These are phyloP conservation scores for Globisporangium nodosum DNA, from an alignment of 352 stramenopile genomes.

Conservation along the genomic window DNA sequence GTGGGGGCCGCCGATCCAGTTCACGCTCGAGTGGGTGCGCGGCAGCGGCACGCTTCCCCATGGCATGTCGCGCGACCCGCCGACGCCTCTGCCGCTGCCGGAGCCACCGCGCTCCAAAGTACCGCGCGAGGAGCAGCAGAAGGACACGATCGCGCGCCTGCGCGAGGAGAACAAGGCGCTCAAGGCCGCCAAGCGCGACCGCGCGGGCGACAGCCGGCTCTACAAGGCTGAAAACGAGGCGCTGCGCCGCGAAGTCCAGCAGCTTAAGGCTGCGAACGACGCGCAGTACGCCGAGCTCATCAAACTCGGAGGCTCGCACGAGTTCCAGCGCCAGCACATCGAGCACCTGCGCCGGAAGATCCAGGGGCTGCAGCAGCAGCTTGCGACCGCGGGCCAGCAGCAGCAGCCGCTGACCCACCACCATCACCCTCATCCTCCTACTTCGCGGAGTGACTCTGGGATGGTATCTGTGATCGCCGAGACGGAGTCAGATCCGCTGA, in stretches of 20 bases:
- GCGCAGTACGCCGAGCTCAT: conserved; percentile 11
- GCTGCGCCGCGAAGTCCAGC: conserved; percentile 6
- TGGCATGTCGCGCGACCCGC: conserved; percentile 3
- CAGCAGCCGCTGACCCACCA: background rate
- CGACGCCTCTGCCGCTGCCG: background rate
- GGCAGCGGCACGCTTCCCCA: conserved; percentile 1
- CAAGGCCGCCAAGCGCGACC: conserved; percentile 4
- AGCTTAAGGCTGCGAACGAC: conserved; percentile 5
- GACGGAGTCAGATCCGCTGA: background rate
- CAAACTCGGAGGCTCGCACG: conserved; percentile 10
- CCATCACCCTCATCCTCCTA: too few relatives aligned
- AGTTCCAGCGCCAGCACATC: conserved; percentile 13
- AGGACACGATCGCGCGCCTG: conserved; percentile 1
- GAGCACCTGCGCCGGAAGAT: conserved; percentile 9
- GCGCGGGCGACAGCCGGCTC: conserved; percentile 1
- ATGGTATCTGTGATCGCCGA: background rate
- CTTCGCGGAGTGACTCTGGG: background rate
- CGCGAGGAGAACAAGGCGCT: conserved; percentile 8
- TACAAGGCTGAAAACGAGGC: conserved; percentile 8
- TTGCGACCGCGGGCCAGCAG: background rate
- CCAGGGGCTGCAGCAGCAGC: conserved; percentile 7
- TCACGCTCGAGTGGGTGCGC: conserved; percentile 9
- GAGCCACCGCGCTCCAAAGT: conserved; percentile 1
- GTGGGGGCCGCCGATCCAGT: conserved; percentile 5
- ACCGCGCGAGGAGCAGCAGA: conserved; percentile 5